Evolutionary conservation across 2,329 filamentous ascomycete species (phyloP), one percentile per base, ranked within the genome.

Genomic region (Sclerotinia borealis): DNA sequence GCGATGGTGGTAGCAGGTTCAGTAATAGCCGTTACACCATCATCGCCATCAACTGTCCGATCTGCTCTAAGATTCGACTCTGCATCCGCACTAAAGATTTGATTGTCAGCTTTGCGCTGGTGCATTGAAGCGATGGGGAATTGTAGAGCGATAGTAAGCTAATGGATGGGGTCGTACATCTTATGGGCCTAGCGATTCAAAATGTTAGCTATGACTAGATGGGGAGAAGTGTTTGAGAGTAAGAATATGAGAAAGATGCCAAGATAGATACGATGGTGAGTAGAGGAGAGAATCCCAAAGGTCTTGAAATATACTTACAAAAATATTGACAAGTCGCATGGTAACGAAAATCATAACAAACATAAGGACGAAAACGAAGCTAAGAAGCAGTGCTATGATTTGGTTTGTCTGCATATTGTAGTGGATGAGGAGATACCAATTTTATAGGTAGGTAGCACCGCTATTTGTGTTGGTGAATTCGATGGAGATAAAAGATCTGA

Each of bases 281-380:
- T 7, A 34, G 10, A 41, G 19, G 1, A 22, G n/a, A 55, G 17
- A 1, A n/a, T 27, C n/a, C n/a, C 7, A 15, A 45, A 22, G 13
- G 4, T 4, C 17, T 0, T 11, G 3, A 1, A 10, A 43, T 17
- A 11, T 22, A 34, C 54, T 34, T 58, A 58, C 54, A 47, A 58
- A 58, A 58, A 58, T 31, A 8, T 58, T 58, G 13, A 58, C 54
- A 34, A 58, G 54, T 58, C 54, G 29, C 54, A 58, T 58, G n/a
- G 54, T 36, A 29, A 58, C 17, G 29, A 58, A 58, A 19, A 45
- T 58, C 27, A 45, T 58, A 25, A 34, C 10, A 34, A 58, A 58
- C 54, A 58, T 45, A n/a, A 58, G 54, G n/a, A 62, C 17, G 29
- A 58, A 62, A 22, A 47, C 50, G 19, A 62, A 41, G 27, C 52